These are phyloP conservation scores for Ophiosphaerella korrae DNA, from an alignment of 2,329 filamentous ascomycete genomes.

Conservation along the genomic window DNA sequence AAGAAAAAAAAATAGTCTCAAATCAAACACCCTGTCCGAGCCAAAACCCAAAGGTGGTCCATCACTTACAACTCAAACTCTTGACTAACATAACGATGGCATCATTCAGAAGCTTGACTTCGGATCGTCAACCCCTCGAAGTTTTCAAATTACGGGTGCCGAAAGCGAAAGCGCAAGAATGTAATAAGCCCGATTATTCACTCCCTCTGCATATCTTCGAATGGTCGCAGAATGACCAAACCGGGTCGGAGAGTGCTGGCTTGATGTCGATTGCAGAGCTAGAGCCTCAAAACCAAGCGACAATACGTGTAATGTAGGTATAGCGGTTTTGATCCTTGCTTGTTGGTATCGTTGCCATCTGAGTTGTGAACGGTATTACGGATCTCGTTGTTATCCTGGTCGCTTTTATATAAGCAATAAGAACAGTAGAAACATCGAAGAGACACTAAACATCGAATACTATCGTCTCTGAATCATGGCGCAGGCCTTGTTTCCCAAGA, in stretches of 20 bases:
- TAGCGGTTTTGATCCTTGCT: not conserved
- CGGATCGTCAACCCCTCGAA: constrained; percentile 16
- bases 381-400: too few species aligned
- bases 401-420: too few species aligned
- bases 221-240: constrained; percentile 19
- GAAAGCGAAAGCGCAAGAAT: not conserved
- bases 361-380: too few species aligned
- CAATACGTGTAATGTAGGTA: constrained; percentile 28
- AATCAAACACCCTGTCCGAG: too few species aligned
- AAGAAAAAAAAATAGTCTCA: too few species aligned
- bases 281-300: constrained; percentile 3
- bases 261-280: constrained; percentile 11
- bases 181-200: not conserved
- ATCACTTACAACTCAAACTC: too few species aligned
- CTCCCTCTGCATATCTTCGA: constrained; percentile 27
- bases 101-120: constrained; percentile 17
- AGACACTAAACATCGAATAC: too few species aligned
- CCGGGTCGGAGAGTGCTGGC: constrained; percentile 10
- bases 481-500: not conserved
- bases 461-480: too few species aligned
- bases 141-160: constrained; percentile 8
- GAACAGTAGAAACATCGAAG: too few species aligned
- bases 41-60: too few species aligned
- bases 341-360: too few species aligned
- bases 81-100: constrained; percentile 4